Conservation (phyloP, 805 yeast genomes). For the Metschnikowia arizonensis region DNA sequence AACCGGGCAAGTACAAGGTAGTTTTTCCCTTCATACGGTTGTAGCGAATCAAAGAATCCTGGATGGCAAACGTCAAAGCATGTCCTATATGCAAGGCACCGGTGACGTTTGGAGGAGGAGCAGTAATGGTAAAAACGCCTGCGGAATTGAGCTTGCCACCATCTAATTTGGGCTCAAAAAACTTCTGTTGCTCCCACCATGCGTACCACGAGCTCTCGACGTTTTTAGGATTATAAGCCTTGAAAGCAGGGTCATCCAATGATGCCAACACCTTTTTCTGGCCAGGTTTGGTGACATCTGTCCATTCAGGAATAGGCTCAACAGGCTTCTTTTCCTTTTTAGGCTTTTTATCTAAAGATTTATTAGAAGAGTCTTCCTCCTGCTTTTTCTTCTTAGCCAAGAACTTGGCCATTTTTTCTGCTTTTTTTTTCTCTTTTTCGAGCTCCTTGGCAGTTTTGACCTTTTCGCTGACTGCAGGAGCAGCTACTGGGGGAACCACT, state of each 20-base stretch:
- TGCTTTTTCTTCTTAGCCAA: slow-evolving; percentile 73
- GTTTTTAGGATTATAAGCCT: slow-evolving; percentile 87
- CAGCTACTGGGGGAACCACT: background rate
- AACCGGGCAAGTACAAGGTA: slow-evolving; percentile 89
- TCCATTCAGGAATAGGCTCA: slow-evolving; percentile 78
- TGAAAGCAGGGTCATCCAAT: slow-evolving; percentile 87
- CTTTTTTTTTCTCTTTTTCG: slow-evolving; percentile 83
- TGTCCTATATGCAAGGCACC: slow-evolving; percentile 99
- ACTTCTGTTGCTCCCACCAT: slow-evolving; percentile 92
- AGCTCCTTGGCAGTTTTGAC: slow-evolving; percentile 63
- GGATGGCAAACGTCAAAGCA: slow-evolving; percentile 92
- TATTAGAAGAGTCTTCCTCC: slow-evolving; percentile 37
- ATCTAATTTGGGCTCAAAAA: slow-evolving; percentile 79
- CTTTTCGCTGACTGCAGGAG: slow-evolving; percentile 30
- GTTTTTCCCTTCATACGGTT: slow-evolving; percentile 97
- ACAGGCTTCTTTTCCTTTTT: slow-evolving; percentile 63
- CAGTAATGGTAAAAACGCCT: slow-evolving; percentile 86
- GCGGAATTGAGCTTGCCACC: slow-evolving; percentile 76
- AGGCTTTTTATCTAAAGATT: slow-evolving; percentile 51
- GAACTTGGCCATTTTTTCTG: slow-evolving; percentile 83
- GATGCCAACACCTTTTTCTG: slow-evolving; percentile 86
- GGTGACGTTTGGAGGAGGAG: slow-evolving; percentile 99
- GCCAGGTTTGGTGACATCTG: slow-evolving; percentile 80
- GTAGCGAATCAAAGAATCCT: slow-evolving; percentile 88
- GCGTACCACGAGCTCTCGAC: slow-evolving; percentile 97